Conservation (phyloP, 495 filamentous ascomycete species). For the Hyaloscypha variabilis region DNA sequence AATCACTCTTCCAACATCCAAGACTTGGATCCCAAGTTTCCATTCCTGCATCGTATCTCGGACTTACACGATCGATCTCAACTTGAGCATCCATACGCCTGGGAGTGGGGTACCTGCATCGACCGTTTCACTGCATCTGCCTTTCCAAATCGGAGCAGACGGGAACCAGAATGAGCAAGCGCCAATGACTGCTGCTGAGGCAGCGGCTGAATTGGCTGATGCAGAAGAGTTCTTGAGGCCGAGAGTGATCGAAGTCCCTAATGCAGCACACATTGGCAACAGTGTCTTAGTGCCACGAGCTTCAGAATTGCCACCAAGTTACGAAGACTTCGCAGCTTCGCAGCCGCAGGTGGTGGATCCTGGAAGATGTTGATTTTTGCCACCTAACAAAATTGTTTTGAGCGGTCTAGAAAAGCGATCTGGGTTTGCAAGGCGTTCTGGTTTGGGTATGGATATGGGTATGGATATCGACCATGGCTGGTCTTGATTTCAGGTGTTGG, state of each 20-base stretch:
- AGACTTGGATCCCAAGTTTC: constrained; percentile 83
- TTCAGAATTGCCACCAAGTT: constrained; percentile 25
- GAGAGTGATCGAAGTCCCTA: constrained; percentile 41
- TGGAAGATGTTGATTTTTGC: constrained; percentile 14
- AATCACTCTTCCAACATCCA: constrained; percentile 65
- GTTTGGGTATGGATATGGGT: constrained; percentile 22
- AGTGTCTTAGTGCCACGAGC: constrained; percentile 16
- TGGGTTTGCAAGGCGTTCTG: constrained; percentile 18
- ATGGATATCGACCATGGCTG: background rate
- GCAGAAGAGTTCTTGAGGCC: constrained; percentile 53
- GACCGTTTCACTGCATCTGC: constrained; percentile 66
- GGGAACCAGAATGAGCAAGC: constrained; percentile 10
- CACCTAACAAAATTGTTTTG: background rate
- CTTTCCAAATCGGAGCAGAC: constrained; percentile 72
- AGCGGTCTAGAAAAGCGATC: constrained; percentile 4
- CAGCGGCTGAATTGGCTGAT: constrained; percentile 33
- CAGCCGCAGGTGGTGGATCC: constrained; percentile 16
- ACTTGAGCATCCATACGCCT: constrained; percentile 61
- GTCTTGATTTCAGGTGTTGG: background rate
- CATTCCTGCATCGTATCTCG: constrained; percentile 83
- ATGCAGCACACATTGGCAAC: constrained; percentile 23
- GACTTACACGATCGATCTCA: constrained; percentile 74
- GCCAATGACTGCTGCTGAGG: constrained; percentile 16
- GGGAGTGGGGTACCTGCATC: constrained; percentile 56
- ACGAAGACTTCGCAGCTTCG: constrained; percentile 21